Evolutionary conservation across 2,329 filamentous ascomycete genomes (phyloP), one percentile per base, ranked within the genome.

Genomic region (Mariannaea sp.): DNA sequence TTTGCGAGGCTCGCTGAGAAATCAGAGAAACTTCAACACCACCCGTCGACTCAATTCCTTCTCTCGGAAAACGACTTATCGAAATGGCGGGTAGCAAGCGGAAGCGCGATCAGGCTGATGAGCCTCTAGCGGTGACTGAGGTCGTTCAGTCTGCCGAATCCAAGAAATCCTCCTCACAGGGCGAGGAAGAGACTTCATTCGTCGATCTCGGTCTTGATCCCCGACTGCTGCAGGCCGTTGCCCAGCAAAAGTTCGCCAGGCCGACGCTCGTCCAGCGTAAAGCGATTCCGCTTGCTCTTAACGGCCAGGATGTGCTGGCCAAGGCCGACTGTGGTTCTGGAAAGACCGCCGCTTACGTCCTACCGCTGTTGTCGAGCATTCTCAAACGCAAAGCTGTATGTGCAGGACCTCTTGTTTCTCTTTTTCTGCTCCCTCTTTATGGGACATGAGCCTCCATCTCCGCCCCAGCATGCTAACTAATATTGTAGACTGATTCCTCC

Each of bases 281-380:
- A 72, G 90, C 90, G 1, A 96, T 99, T 57, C 94, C 94, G 1
- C 75, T 97, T 30, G 91, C 90, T 17, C 78, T 97, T 14, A 85
- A 92, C 59, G 93, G 94, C 10, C 87, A 90, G 67, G 92, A 97
- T 78, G 86, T 99, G 41, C 79, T 97, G 32, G 92, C 92, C 49
- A 92, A 93, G 68, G 91, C 93, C 30, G 95, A 93, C 73, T 97
- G 94, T 5, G 94, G 94, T 10, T 96, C 92, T 4, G 94, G 94
- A 62, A 99, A 99, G 80, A 99, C 94, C 9, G 91, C 91, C n/a
- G 93, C 94, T 43, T 97, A 97, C 70, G 78, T 96, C 6, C 80
- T 99, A 35, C 94, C 94, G 1, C 81, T 96, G n/a, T 75, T 99
- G 13, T 89, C 96, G 62, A 83, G 84, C 29, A 89, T 96, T 57